phyloP scores from a whole-genome alignment of 208 protist genomes.

The Kentomonas sorsogonicus region DNA sequence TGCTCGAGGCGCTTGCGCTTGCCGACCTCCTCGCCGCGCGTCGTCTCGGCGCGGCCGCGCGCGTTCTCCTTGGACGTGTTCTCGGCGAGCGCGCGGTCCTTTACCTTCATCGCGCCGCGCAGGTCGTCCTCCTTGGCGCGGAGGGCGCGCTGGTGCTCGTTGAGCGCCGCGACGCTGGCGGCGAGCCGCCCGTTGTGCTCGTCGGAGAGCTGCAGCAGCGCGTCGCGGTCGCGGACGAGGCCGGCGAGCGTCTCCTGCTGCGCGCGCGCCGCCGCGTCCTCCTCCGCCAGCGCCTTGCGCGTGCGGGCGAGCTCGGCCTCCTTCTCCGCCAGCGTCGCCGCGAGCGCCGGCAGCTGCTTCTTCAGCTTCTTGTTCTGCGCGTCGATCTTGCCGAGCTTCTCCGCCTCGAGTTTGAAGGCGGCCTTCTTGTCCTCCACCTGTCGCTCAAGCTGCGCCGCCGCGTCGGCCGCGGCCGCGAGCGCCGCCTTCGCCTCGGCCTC shows the following conservation, averaged over 20 bases:
- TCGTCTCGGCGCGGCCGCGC: too few relatives aligned
- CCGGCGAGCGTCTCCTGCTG: conserved; percentile 59
- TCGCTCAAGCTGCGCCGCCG: conserved; percentile 23
- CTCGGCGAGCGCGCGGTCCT: conserved; percentile 49
- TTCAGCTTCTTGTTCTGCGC: conserved; percentile 76
- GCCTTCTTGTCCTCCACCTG: conserved; percentile 74
- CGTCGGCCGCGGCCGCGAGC: conserved; percentile 31
- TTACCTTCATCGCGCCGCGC: conserved; percentile 54
- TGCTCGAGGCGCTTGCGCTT: conserved; percentile 86
- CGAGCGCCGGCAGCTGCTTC: conserved; percentile 86
- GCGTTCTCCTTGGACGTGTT: conserved; percentile 67
- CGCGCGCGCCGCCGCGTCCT: conserved; percentile 35
- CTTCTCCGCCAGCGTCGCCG: too few relatives aligned
- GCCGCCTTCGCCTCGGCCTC: conserved; percentile 34
- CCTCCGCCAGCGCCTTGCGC: conserved; percentile 57
- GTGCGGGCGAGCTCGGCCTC: conserved; percentile 68
- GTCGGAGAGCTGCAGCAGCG: conserved; percentile 44
- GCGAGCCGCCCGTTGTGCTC: conserved; percentile 48
- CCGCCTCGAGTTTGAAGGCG: conserved; percentile 63
- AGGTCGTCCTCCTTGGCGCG: conserved; percentile 53
- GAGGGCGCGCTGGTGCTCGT: conserved; percentile 56
- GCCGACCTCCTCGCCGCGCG: conserved; percentile 71
- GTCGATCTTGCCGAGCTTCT: conserved; percentile 74
- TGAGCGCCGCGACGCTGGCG: conserved; percentile 42
- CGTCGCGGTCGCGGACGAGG: conserved; percentile 42